Conservation (phyloP, 768 basidiomycete species). For the Trametes villosa region DNA sequence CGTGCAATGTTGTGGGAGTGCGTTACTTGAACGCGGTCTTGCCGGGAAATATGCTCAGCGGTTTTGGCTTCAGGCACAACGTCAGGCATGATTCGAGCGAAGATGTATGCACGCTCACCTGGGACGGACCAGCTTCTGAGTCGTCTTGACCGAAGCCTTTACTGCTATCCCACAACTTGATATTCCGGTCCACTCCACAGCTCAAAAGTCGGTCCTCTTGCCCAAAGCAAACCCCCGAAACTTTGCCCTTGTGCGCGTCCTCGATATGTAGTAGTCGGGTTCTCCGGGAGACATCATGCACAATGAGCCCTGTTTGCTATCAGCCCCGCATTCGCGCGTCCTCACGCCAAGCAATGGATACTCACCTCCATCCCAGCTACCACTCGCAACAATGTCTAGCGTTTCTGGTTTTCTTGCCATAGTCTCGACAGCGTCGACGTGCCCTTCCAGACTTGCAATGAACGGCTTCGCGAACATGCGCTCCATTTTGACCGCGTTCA, state of each 20-base stretch:
- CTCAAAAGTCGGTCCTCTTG: slow-evolving; percentile 65
- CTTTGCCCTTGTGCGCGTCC: slow-evolving; percentile 82
- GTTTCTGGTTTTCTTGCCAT: slow-evolving; percentile 74
- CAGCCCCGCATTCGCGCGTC: not conserved
- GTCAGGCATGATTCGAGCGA: slow-evolving; percentile 1
- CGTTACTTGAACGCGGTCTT: slow-evolving; percentile 91
- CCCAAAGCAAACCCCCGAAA: slow-evolving; percentile 80
- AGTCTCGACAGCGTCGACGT: slow-evolving; percentile 92
- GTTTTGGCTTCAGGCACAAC: slow-evolving; percentile 46
- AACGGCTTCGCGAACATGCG: slow-evolving; percentile 98
- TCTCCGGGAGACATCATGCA: slow-evolving; percentile 76
- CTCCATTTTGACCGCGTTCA: slow-evolving; percentile 97
- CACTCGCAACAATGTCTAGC: slow-evolving; percentile 82
- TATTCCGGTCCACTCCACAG: slow-evolving; percentile 81
- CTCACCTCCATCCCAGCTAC: slow-evolving; percentile 94
- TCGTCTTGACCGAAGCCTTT: slow-evolving; percentile 26
- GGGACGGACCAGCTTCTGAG: slow-evolving; percentile 43
- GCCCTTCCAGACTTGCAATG: slow-evolving; percentile 86
- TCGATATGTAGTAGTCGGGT: slow-evolving; percentile 59
- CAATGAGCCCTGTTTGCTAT: slow-evolving; percentile 65
- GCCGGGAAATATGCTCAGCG: slow-evolving; percentile 78
- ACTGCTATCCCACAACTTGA: slow-evolving; percentile 76
- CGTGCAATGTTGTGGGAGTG: not conserved
- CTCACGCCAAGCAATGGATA: slow-evolving; percentile 24
- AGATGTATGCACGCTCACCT: slow-evolving; percentile 31